Evolutionary conservation across 225 moss, liverwort and hornwort species (phyloP), one percentile per base, ranked within the genome.

Genomic region (Lunularia cruciata): DNA sequence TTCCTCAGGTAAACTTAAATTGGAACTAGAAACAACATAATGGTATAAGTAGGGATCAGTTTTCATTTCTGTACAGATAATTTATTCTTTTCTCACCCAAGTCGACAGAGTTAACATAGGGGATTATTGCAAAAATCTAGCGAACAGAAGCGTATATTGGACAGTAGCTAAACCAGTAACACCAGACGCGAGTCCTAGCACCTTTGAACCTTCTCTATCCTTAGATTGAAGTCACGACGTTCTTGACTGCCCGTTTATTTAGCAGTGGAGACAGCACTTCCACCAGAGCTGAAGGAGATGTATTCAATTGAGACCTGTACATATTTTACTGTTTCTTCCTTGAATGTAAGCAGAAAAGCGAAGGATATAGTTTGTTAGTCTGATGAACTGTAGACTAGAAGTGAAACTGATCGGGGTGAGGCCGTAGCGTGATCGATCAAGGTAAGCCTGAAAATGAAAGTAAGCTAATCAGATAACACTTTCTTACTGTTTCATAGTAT

Each of bases 11-110:
- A 45, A 49, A 66, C 47, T 78, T 47, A 63, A 75, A 43, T 48
- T 83, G 73, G 88, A 88, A 58, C 71, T 90, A 65, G 88, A 93
- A 76, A 83, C 85, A 31, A 83, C 73, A 75, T 43, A 31, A n/a
- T 25, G 11, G 39, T 25, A 61, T 26, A 3, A 25, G 12, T 34
- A 64, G 45, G 38, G 45, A 64, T 22, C 45, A 45, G 42, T 30
- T 11, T 16, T 13, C 53, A 11, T 13, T n/a, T 43, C 26, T 45
- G 26, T 70, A 57, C 27, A 57, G 3, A 40, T 22, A 55, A 56
- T 5, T 0, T 40, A 16, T 56, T 39, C 0, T 20, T 12, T 32
- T 10, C 34, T 6, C 19, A 19, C 42, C 42, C 39, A 61, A 2
- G 6, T 63, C 30, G 14, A 16, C 30, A 45, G 63, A 28, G 19